phyloP scores from a whole-genome alignment of 2,329 filamentous ascomycete species.

The Aspergillus aculeatus region DNA sequence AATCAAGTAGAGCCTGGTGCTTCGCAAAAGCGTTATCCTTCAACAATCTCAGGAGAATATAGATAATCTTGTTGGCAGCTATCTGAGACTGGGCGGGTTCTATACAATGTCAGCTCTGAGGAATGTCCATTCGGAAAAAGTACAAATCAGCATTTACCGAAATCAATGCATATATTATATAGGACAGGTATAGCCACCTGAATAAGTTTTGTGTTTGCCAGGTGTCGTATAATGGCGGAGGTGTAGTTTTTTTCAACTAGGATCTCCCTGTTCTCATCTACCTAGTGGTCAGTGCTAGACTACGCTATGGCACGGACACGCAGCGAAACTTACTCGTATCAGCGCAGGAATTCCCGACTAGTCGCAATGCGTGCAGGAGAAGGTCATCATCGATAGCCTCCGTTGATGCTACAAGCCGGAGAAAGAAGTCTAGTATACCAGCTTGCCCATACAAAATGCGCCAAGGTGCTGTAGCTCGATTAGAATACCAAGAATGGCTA shows the following conservation, averaged over 20 bases:
- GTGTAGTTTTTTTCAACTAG: constrained; percentile 43
- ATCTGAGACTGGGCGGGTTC: constrained; percentile 42
- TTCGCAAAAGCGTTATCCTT: constrained; percentile 32
- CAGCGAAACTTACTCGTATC: constrained; percentile 37
- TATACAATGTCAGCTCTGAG: constrained; percentile 25
- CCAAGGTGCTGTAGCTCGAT: constrained; percentile 35
- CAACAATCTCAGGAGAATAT: constrained; percentile 39
- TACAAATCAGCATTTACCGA: constrained; percentile 30
- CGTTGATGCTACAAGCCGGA: constrained; percentile 37
- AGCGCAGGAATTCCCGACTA: constrained; percentile 48
- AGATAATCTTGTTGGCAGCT: constrained; percentile 36
- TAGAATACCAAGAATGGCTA: constrained; percentile 2
- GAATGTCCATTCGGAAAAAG: neutral
- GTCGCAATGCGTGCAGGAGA: constrained; percentile 42
- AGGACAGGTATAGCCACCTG: constrained; percentile 45
- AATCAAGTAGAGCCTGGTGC: constrained; percentile 35
- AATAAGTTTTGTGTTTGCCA: constrained; percentile 35
- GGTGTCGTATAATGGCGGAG: constrained; percentile 36
- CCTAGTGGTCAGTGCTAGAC: constrained; percentile 11
- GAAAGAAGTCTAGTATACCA: constrained; percentile 44
- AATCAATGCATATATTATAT: constrained; percentile 48
- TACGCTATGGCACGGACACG: neutral
- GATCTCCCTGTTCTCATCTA: constrained; percentile 44
- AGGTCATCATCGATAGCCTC: constrained; percentile 29
- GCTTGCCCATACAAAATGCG: constrained; percentile 39